Percentiles rank a stretch among this genome's conserved stretches.
Evolutionary conservation across 2,329 filamentous ascomycete genomes (phyloP).

Genomic region (Aspergillus quadricinctus): DNA sequence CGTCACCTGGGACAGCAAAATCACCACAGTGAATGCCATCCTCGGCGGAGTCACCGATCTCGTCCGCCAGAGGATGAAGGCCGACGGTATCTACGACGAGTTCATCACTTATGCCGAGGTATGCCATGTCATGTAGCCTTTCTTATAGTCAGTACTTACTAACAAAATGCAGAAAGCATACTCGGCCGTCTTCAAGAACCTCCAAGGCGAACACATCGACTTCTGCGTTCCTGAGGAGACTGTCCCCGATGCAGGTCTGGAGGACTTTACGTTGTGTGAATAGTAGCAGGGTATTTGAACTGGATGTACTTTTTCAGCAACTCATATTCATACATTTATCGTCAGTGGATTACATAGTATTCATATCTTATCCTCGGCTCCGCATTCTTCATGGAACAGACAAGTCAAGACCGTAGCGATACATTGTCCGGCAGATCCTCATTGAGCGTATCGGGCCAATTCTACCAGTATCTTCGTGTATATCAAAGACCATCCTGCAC

Average conservation of each 20-base stretch:
- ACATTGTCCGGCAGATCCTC: too few relatives aligned
- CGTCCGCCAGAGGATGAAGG: constrained; percentile 37
- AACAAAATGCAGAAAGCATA: constrained; percentile 12
- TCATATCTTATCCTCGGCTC: background rate
- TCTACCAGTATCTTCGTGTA: background rate
- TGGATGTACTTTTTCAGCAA: background rate
- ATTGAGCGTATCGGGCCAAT: background rate
- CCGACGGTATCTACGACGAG: constrained; percentile 36
- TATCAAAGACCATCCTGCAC: background rate
- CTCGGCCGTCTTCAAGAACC: constrained; percentile 7
- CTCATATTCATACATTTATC: background rate
- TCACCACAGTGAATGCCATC: constrained; percentile 39
- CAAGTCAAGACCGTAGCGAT: too few relatives aligned
- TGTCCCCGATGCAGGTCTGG: background rate
- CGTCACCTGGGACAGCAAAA: constrained; percentile 44
- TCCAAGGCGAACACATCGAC: constrained; percentile 9
- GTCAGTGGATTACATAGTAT: background rate
- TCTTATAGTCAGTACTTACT: too few relatives aligned
- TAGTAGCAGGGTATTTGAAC: background rate
- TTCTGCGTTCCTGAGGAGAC: constrained; percentile 6
- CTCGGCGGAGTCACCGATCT: constrained; percentile 38
- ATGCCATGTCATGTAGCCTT: background rate
- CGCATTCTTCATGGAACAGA: background rate
- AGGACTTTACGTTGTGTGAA: background rate
- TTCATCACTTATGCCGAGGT: constrained; percentile 15